Evolutionary conservation across 1,139 yeast species (phyloP), one percentile per base, ranked within the genome.

Genomic region (Geotrichum reessii): DNA sequence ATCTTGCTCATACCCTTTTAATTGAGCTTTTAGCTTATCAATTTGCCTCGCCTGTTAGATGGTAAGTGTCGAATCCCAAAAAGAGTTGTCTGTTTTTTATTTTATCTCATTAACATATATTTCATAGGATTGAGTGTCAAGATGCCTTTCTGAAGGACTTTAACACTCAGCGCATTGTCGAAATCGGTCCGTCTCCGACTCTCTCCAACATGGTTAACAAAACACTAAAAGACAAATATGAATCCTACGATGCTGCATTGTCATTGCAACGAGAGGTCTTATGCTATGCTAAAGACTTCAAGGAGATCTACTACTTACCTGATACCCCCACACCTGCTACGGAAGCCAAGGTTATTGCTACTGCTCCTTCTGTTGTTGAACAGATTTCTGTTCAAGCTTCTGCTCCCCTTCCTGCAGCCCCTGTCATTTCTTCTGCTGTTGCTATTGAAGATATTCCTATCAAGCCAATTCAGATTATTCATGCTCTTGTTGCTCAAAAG

Each of bases 151-250:
- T 93, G 73, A 87, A 89, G 73, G 95, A 91, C 67, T 87, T 84
- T 82, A 90, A 92, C 76, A 87, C 97, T 63, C 98, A 93, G 78
- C 83, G 99, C 71, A 92, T 93, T 63, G 97, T 93, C 65, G 99
- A 93, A 77, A 89, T 93, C 65, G 99, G 99, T 59, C 99, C 99
- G 63, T 91, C 98, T 55, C 98, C 99, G 62, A 93, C 99, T 47
- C 82, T 93, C 72, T 93, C 97, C 47, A 97, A 98, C 65, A 93
- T 93, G 99, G 98, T 98, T 63, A 84, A 89, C 67, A 85, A 97
- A 78, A 93, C 99, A 63, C 83, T 93, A 74, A 92, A 91, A 78
- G 90, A 95, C 71, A 92, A 92, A 77, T 93, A 91, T 75, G 97
- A 93, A 76, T 87, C 97, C 52, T 93, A 91, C 72, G 99, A 93